Base-by-base conservation (phyloP, 2,329 filamentous ascomycete genomes). In the Zymoseptoria brevis region DNA sequence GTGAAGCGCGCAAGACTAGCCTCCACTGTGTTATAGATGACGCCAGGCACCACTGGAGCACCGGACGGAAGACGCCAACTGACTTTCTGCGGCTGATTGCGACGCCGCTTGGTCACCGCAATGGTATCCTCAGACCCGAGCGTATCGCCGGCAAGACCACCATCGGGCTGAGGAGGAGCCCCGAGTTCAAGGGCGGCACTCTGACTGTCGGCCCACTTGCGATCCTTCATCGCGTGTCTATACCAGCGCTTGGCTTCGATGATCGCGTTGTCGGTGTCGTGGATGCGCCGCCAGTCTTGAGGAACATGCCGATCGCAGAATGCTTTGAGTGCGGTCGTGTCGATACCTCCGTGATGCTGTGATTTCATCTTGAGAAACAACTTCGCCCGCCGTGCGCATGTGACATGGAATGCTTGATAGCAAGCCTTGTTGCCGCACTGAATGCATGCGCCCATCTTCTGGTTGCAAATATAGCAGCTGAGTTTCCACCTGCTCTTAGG, bases 381-480 rank as follows among this genome's bases (percentile, higher is more conserved):
- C 63, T 87, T 87, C 53, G 92, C 91, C 68, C 89, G 85, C 57
- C 94, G 85, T 22, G 94, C 94, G 73, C 94, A 99, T 4, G 94
- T 97, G 57, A 96, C 91, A 75, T 99, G 94, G 73, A 99, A 99
- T 8, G 94, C 94, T 70, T 93, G 87, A 71, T 96, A 99, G 74
- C 94, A 99, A 62, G 88, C 90, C 75, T 96, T 97, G 77, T 97
- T 96, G 61, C 92, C 90, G 74, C 94, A 99, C 74, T 99, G 94
- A 61, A 99, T 96, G 74, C 93, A 97, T 49, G 94, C 93, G 21
- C 94, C 94, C 94, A 99, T 99, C 68, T 87, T 88, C 75, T 99
- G 94, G 65, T 91, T 88, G 76, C 94, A 99, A 59, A 99, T 95
- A 74, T 99, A 99, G 76, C 94, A 99, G 49, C 84, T 87, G 70